Evolutionary conservation across 345 rosid genomes (phyloP).

Genomic region (Camelina neglecta): DNA sequence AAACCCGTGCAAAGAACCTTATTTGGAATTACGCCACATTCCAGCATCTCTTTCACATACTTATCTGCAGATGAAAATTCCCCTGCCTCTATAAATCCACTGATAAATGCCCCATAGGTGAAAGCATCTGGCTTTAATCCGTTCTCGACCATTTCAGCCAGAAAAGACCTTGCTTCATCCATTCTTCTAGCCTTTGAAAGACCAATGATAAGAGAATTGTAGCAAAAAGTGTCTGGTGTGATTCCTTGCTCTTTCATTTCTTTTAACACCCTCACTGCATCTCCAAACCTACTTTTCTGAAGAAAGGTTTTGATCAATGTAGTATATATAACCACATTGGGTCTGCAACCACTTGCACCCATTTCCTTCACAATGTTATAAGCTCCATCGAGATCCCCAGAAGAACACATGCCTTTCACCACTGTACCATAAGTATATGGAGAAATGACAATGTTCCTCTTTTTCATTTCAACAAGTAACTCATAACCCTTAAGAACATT

Average conservation of each 20-base stretch:
- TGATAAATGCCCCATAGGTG: constrained; percentile 72
- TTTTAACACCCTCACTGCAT: constrained; percentile 57
- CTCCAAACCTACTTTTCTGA: constrained; percentile 55
- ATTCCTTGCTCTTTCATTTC: constrained; percentile 64
- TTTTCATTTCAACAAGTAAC: constrained; percentile 64
- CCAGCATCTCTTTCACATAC: constrained; percentile 68
- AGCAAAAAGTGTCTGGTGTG: constrained; percentile 71
- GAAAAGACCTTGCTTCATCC: constrained; percentile 67
- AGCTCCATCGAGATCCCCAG: constrained; percentile 61
- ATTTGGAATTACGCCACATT: constrained; percentile 64
- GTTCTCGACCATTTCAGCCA: constrained; percentile 62
- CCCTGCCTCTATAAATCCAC: constrained; percentile 62
- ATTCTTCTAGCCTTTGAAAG: constrained; percentile 74
- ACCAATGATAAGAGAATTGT: constrained; percentile 73
- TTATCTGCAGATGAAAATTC: constrained; percentile 61
- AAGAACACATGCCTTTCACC: constrained; percentile 61
- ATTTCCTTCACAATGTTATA: constrained; percentile 55
- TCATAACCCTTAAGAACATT: constrained; percentile 49
- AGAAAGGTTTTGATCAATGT: constrained; percentile 66
- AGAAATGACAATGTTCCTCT: constrained; percentile 57
- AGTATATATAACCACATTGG: constrained; percentile 63
- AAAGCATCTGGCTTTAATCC: constrained; percentile 71
- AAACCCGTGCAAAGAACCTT: constrained; percentile 56
- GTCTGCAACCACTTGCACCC: constrained; percentile 62
- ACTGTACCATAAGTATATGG: constrained; percentile 52